Conservation (phyloP, 768 basidiomycete species). For the Omphalotus guepiniiformis region DNA sequence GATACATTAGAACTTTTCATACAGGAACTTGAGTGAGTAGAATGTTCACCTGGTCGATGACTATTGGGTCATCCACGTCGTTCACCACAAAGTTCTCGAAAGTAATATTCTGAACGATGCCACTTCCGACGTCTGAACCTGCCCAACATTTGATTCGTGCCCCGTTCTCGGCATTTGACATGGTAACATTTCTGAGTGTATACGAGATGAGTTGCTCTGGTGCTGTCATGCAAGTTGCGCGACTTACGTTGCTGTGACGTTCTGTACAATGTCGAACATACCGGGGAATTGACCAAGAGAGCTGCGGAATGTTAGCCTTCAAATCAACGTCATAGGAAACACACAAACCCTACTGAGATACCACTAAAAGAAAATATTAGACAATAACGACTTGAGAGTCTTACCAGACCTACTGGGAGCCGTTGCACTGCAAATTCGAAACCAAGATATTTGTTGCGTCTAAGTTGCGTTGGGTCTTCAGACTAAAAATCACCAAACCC, state of each 20-base stretch:
- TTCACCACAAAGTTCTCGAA: constrained; percentile 48
- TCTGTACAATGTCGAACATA: constrained; percentile 56
- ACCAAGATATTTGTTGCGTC: constrained; percentile 55
- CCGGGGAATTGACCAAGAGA: constrained; percentile 55
- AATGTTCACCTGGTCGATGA: constrained; percentile 47
- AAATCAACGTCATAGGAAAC: not conserved
- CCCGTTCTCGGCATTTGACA: constrained; percentile 62
- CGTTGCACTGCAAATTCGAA: constrained; percentile 53
- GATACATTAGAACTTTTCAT: not conserved
- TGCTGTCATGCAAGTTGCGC: not conserved
- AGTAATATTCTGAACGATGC: constrained; percentile 54
- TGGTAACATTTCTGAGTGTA: constrained; percentile 44
- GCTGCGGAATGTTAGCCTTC: constrained; percentile 23
- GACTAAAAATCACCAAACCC: not conserved
- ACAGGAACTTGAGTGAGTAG: too few species aligned
- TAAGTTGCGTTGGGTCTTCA: constrained; percentile 7
- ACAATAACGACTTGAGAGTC: not conserved
- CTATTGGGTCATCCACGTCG: constrained; percentile 55
- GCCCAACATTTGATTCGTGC: constrained; percentile 69
- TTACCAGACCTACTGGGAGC: constrained; percentile 43
- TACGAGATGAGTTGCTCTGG: not conserved
- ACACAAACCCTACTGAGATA: constrained; percentile 44
- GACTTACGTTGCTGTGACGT: constrained; percentile 48
- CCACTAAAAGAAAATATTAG: constrained; percentile 31
- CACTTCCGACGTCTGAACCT: constrained; percentile 53